Evolutionary conservation across 2,329 filamentous ascomycete genomes (phyloP), one percentile per base, ranked within the genome.

Genomic region (Drechmeria coniospora): DNA sequence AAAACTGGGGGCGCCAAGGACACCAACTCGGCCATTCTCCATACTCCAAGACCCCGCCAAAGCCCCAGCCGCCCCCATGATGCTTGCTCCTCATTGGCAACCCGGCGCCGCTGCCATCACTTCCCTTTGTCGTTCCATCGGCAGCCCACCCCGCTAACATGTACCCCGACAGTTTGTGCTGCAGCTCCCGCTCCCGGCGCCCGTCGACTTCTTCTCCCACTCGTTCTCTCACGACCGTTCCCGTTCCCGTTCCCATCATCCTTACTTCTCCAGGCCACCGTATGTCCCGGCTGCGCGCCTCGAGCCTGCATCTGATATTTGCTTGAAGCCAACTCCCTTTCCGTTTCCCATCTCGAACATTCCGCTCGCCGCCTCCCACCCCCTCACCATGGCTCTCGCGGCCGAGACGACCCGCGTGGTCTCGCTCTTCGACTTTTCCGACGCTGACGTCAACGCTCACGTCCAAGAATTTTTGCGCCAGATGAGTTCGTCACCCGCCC

Each of bases 391-490:
- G 73, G 57, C 64, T 33, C 60, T 78, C 36, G 57, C 57, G 36
- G 67, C 74, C 36, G 79, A 87, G 56, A 82, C 84, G 33, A 74
- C 75, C 65, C 72, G 71, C 47, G 73, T 94, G 45, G 79, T 81
- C 44, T 70, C 70, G 42, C 73, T 90, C 53, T 95, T 95, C 57
- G 81, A 92, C 30, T 87, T 86, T 56, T 64, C 72, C 34, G 67
- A 83, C 43, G 70, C 75, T 29, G 68, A 84, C 54, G 68, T 94
- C 46, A 82, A 83, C 51, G 70, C 66, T 44, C 80, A 74, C 38
- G 84, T 93, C 35, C 63, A 72, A 37, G 84, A 93, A 52, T 98
- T 93, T 49, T 68, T 94, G 39, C 63, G 65, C 35, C 75, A 95
- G 59, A 86, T 94, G 76, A 63, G 79, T 66, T 54, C 31, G 56